Percentiles rank a stretch among this genome's conserved stretches.
Evolutionary conservation across 2,329 filamentous ascomycete genomes (phyloP).

Genomic region (Dactylellina leptospora): DNA sequence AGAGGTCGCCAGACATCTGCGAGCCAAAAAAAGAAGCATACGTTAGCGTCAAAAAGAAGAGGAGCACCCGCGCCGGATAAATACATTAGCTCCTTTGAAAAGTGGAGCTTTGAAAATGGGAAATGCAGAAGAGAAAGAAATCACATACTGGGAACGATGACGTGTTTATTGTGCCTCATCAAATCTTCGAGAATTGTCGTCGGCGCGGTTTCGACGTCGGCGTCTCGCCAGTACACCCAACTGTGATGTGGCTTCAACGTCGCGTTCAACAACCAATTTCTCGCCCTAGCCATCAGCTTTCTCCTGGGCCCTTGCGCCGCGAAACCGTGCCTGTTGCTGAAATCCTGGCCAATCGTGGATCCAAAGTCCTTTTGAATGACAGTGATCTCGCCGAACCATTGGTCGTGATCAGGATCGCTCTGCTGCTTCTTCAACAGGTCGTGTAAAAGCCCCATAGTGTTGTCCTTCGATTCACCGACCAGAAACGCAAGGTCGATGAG

Average conservation of each 20-base stretch:
- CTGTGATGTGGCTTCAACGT: conserved; percentile 93
- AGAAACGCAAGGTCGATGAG: conserved; percentile 96
- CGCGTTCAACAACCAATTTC: conserved; percentile 95
- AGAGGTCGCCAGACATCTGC: conserved; percentile 97
- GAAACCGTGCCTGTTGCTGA: conserved; percentile 96
- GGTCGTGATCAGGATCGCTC: conserved; percentile 77
- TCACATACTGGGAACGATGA: conserved; percentile 92
- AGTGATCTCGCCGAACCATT: conserved; percentile 92
- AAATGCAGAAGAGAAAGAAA: conserved; percentile 26
- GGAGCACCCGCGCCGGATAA: conserved; percentile 28
- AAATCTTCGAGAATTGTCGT: conserved; percentile 96
- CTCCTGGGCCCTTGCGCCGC: conserved; percentile 91
- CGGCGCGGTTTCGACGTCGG: conserved; percentile 95
- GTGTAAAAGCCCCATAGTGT: conserved; percentile 79
- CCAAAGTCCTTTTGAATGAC: conserved; percentile 99
- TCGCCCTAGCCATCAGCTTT: conserved; percentile 96
- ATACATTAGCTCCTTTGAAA: conserved; percentile 11
- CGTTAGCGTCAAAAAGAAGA: background rate
- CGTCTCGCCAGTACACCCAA: conserved; percentile 99
- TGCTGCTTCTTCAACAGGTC: conserved; percentile 81
- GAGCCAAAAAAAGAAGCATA: conserved; percentile 1
- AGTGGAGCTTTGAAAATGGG: background rate
- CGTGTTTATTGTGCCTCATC: conserved; percentile 98
- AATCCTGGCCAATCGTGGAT: conserved; percentile 95
- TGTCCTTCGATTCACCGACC: conserved; percentile 95